Evolutionary conservation across 106 monocot species (phyloP).

Genomic region (Ottelia alismoides): DNA sequence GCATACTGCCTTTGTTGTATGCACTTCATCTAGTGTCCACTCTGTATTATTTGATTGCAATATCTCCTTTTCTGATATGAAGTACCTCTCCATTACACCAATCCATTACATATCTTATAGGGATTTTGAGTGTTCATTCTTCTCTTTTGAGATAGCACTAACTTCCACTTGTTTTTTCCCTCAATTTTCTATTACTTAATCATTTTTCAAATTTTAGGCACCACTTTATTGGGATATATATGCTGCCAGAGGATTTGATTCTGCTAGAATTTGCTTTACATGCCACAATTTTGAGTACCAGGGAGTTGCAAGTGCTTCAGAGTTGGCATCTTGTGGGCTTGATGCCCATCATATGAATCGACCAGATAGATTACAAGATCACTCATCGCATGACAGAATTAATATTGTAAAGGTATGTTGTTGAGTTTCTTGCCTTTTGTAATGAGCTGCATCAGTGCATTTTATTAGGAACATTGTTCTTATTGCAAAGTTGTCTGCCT

Average conservation of each 20-base stretch:
- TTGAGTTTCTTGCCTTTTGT: background rate
- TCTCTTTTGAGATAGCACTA: too few species aligned
- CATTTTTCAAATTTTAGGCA: too few species aligned
- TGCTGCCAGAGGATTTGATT: conserved; percentile 54
- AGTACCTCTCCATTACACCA: too few species aligned
- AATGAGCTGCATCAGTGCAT: too few species aligned
- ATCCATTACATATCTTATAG: too few species aligned
- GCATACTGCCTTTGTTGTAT: conserved; percentile 93
- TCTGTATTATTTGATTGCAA: too few species aligned
- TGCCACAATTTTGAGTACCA: conserved; percentile 98
- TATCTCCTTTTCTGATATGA: too few species aligned
- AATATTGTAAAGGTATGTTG: conserved; percentile 69
- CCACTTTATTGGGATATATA: conserved; percentile 97
- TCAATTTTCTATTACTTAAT: too few species aligned
- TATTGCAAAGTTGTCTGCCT: too few species aligned
- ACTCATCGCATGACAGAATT: conserved; percentile 61
- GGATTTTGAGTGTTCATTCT: too few species aligned
- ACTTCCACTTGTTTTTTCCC: too few species aligned
- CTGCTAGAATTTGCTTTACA: conserved; percentile 92
- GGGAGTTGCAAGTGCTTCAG: conserved; percentile 59
- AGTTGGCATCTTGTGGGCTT: conserved; percentile 78
- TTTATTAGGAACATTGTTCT: too few species aligned
- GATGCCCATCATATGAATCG: conserved; percentile 60
- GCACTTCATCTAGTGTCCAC: conserved; percentile 6
- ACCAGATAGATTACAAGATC: conserved; percentile 85